Evolutionary conservation across 148 eudicot genomes (phyloP).

Genomic region (Chenopodium suecicum): DNA sequence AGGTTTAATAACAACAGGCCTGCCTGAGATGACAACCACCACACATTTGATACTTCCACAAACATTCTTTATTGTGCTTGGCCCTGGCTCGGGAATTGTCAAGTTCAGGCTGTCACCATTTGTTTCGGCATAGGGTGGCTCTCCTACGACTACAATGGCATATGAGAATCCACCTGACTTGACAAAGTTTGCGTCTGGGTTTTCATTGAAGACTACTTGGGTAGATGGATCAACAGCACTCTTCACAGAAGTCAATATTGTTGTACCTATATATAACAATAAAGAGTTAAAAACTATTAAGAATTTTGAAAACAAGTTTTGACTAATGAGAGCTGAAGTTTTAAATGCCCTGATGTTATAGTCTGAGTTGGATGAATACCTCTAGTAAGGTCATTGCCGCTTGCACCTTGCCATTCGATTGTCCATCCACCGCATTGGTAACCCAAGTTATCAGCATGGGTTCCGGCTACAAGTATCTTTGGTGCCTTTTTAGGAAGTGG

Average conservation of each 20-base stretch:
- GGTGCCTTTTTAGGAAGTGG: slow-evolving; percentile 65
- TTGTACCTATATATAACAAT: slow-evolving; percentile 16
- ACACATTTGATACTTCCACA: slow-evolving; percentile 42
- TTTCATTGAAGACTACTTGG: slow-evolving; percentile 36
- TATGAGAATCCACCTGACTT: slow-evolving; percentile 39
- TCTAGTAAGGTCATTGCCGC: slow-evolving; percentile 47
- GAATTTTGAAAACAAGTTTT: not conserved
- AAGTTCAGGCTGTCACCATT: slow-evolving; percentile 42
- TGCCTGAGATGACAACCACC: slow-evolving; percentile 50
- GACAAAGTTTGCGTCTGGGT: slow-evolving; percentile 32
- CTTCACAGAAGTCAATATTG: slow-evolving; percentile 26
- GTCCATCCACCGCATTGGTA: slow-evolving; percentile 78
- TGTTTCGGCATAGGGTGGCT: slow-evolving; percentile 49
- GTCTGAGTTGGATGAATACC: slow-evolving; percentile 27
- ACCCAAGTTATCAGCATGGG: slow-evolving; percentile 65
- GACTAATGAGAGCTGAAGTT: too few species aligned
- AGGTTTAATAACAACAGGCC: slow-evolving; percentile 52
- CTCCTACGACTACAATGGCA: slow-evolving; percentile 65
- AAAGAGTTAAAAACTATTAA: too few species aligned
- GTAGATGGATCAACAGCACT: slow-evolving; percentile 38
- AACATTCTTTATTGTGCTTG: slow-evolving; percentile 30
- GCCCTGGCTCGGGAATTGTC: slow-evolving; percentile 42
- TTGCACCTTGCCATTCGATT: slow-evolving; percentile 62
- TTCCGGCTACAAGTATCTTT: slow-evolving; percentile 68
- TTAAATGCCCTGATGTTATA: not conserved